phyloP scores from a whole-genome alignment of 2,329 filamentous ascomycete species.

The Pochonia chlamydosporia region DNA sequence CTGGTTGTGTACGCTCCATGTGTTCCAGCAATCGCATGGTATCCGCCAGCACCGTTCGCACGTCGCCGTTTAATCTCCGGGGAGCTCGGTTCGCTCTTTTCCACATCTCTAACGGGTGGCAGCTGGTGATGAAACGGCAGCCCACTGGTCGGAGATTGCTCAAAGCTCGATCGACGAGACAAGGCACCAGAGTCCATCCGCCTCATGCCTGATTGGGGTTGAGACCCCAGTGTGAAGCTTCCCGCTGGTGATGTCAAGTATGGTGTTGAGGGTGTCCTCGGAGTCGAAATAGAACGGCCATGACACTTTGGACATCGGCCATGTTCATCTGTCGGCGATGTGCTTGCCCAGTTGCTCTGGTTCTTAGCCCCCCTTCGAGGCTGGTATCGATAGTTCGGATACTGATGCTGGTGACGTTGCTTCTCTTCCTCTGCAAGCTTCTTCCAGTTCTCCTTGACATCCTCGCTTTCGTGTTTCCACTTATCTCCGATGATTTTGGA shows the following conservation, averaged over 20 bases:
- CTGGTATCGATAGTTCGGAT: constrained; percentile 92
- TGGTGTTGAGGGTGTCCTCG: constrained; percentile 51
- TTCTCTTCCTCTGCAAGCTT: constrained; percentile 90
- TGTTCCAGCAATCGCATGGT: constrained; percentile 19
- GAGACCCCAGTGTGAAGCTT: constrained; percentile 15
- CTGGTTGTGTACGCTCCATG: constrained; percentile 9
- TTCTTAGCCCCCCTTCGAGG: constrained; percentile 57
- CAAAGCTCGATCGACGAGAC: constrained; percentile 21
- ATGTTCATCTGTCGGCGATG: constrained; percentile 40
- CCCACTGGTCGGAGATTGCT: constrained; percentile 17
- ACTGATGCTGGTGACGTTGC: constrained; percentile 77
- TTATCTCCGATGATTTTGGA: constrained; percentile 94
- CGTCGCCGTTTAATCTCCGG: constrained; percentile 59
- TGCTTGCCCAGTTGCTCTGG: constrained; percentile 24
- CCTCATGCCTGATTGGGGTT: constrained; percentile 13
- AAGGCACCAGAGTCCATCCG: constrained; percentile 18
- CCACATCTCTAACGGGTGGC: constrained; percentile 18
- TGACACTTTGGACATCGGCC: constrained; percentile 65
- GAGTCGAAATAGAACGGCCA: constrained; percentile 59
- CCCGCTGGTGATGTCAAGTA: constrained; percentile 30
- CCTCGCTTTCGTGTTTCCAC: constrained; percentile 73
- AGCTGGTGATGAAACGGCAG: constrained; percentile 17
- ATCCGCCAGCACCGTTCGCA: constrained; percentile 38
- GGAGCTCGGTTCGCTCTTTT: constrained; percentile 34
- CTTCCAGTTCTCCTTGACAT: constrained; percentile 82